Conservation (phyloP, 345 rosid species). For the Euphorbia pulcherrima region DNA sequence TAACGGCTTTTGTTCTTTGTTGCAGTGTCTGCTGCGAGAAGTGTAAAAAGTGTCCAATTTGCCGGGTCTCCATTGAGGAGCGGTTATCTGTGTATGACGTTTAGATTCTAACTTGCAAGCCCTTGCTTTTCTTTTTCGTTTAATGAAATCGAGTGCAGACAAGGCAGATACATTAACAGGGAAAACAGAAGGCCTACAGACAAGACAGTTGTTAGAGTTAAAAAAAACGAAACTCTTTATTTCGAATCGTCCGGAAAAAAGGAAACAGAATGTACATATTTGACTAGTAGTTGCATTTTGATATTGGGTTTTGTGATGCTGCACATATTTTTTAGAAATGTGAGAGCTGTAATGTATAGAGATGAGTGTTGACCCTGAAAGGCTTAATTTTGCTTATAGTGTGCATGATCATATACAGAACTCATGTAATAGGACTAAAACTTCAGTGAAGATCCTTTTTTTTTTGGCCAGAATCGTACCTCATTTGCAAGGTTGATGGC, state of each 20-base stretch:
- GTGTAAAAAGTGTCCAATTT: constrained; percentile 91
- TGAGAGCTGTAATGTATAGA: constrained; percentile 4
- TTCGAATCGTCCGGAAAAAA: not conserved
- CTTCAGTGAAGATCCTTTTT: not conserved
- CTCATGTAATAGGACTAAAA: not conserved
- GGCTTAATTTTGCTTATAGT: not conserved
- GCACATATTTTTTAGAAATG: constrained; percentile 1
- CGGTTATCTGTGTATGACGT: constrained; percentile 86
- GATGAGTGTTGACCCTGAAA: not conserved
- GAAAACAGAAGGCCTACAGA: not conserved
- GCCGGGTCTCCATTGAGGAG: constrained; percentile 70
- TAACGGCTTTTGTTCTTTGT: not conserved
- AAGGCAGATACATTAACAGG: constrained; percentile 16
- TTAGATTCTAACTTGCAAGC: constrained; percentile 29
- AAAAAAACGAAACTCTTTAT: not conserved
- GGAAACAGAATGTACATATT: constrained; percentile 16
- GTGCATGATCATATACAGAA: not conserved
- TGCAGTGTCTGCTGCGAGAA: constrained; percentile 85
- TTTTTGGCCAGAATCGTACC: too few species aligned
- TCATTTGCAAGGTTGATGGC: too few species aligned
- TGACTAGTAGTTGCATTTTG: not conserved
- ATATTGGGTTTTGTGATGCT: constrained; percentile 2
- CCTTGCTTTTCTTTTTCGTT: constrained; percentile 10
- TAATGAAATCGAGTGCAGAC: constrained; percentile 7
- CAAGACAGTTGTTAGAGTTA: not conserved